These are phyloP conservation scores for Plasmodium malariae DNA, from an alignment of 169 alveolate genomes.

Conservation along the genomic window DNA sequence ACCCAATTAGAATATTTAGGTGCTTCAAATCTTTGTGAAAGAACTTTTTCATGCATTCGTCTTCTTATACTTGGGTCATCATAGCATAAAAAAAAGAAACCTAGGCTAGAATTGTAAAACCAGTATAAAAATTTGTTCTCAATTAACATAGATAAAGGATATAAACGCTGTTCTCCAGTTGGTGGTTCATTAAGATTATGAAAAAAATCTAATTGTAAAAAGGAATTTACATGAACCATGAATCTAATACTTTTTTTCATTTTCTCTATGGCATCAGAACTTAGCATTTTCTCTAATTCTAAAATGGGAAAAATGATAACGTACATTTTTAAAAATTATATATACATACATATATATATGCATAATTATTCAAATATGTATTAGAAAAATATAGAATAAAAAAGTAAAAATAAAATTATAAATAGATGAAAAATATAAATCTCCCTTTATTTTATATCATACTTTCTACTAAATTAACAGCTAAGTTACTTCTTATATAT, in stretches of 20 bases:
- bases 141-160: constrained; percentile 33
- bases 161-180: not conserved
- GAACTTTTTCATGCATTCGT: not conserved
- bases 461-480: constrained; percentile 36
- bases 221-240: constrained; percentile 48
- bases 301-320: not conserved
- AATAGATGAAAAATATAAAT: not conserved
- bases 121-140: constrained; percentile 24
- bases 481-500: not conserved
- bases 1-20: constrained; percentile 15
- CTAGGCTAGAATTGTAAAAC: not conserved
- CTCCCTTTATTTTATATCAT: not conserved
- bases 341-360: not conserved
- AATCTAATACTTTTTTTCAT: constrained; percentile 16
- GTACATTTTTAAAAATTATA: not conserved
- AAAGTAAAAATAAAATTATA: constrained; percentile 3
- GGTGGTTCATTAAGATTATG: constrained; percentile 46
- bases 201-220: constrained; percentile 65
- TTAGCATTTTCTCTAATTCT: constrained; percentile 18
- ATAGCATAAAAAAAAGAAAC: constrained; percentile 45
- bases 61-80: constrained; percentile 7
- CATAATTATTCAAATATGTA: not conserved
- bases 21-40: constrained; percentile 6
- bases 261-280: not conserved
- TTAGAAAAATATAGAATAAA: not conserved